A percentile compares a stretch with the other conserved stretches of the same genome.
phyloP scores from a whole-genome alignment of 1,139 yeast genomes.

The Wickerhamomyces sp. region DNA sequence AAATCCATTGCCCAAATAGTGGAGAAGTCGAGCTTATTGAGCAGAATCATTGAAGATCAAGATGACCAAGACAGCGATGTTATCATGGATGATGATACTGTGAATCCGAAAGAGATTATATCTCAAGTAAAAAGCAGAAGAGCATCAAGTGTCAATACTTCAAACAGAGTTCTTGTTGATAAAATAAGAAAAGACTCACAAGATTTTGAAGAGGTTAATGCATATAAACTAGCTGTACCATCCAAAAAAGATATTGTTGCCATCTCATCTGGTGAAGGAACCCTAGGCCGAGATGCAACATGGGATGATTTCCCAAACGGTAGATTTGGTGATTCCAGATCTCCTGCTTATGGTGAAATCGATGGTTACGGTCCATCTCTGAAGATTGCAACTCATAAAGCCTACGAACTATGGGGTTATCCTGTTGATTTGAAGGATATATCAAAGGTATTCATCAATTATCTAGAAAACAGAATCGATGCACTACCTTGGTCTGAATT shows the following conservation, averaged over 20 bases:
- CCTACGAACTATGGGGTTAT: slow-evolving; percentile 75
- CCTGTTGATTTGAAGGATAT: slow-evolving; percentile 66
- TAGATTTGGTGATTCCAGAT: slow-evolving; percentile 93
- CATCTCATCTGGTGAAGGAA: slow-evolving; percentile 80
- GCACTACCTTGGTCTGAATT: slow-evolving; percentile 91
- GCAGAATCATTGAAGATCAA: slow-evolving; percentile 32
- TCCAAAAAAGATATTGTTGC: slow-evolving; percentile 59
- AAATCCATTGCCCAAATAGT: slow-evolving; percentile 85
- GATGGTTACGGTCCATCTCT: slow-evolving; percentile 95
- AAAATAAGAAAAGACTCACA: slow-evolving; percentile 17
- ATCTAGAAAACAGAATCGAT: slow-evolving; percentile 69
- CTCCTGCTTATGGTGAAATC: slow-evolving; percentile 97
- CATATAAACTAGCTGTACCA: slow-evolving; percentile 21
- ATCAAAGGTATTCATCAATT: slow-evolving; percentile 62
- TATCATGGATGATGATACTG: slow-evolving; percentile 27
- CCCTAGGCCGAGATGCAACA: slow-evolving; percentile 84
- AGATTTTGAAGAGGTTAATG: slow-evolving; percentile 24
- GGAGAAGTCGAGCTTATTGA: slow-evolving; percentile 49
- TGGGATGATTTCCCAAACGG: slow-evolving; percentile 99
- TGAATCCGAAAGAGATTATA: neutral
- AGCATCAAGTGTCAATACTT: slow-evolving; percentile 40
- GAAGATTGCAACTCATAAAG: slow-evolving; percentile 68
- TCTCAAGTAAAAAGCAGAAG: slow-evolving; percentile 30
- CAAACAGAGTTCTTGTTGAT: slow-evolving; percentile 41
- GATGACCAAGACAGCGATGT: slow-evolving; percentile 20